phyloP scores from a whole-genome alignment of 306 rosid species.

The Cucumis hystrix region DNA sequence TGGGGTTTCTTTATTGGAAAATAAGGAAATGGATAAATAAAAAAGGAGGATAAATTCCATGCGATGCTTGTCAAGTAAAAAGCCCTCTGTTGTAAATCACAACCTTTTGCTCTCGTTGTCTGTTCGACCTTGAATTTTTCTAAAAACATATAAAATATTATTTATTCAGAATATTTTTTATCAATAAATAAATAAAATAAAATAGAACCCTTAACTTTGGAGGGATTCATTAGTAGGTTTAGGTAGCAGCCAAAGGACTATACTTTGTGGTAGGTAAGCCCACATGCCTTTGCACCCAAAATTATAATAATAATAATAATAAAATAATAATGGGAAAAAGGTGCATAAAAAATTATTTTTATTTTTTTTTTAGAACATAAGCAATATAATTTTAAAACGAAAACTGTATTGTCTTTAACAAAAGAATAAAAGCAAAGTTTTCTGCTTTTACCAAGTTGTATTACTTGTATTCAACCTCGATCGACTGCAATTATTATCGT shows the following conservation, averaged over 20 bases:
- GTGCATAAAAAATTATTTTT: no score
- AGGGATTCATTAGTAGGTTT: background rate
- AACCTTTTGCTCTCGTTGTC: constrained; percentile 5
- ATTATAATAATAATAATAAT: no score
- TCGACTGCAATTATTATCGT: no score
- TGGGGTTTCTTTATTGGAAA: background rate
- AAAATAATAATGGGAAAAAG: no score
- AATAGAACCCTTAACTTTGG: background rate
- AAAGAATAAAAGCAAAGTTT: no score
- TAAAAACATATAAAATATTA: background rate
- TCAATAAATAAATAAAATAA: no score
- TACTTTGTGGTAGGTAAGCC: background rate
- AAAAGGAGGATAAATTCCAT: background rate
- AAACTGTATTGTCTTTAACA: no score
- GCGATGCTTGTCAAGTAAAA: background rate
- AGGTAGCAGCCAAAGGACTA: background rate
- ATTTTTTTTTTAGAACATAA: no score
- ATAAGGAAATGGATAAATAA: background rate
- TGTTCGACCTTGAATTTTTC: background rate
- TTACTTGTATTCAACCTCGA: no score
- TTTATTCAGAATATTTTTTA: background rate
- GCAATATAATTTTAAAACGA: no score
- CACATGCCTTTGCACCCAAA: background rate
- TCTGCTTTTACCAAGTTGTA: no score
- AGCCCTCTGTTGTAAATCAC: background rate